A percentile compares a stretch with the other conserved stretches of the same genome.
phyloP scores from a whole-genome alignment of 345 rosid genomes.

The Erysimum cheiranthoides region DNA sequence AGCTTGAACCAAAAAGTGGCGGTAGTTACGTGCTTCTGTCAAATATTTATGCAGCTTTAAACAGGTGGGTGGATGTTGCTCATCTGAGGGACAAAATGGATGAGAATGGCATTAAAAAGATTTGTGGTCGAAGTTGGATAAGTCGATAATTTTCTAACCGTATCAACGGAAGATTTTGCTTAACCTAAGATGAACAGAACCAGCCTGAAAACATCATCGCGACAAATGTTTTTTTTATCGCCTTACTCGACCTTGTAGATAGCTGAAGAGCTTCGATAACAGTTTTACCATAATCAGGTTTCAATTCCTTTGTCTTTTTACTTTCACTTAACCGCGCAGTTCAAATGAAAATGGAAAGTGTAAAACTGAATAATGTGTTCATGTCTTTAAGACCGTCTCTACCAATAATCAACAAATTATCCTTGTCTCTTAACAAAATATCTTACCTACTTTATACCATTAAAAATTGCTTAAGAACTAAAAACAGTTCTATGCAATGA shows the following conservation, averaged over 20 bases:
- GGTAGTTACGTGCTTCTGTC: constrained; percentile 75
- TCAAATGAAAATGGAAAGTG: constrained; percentile 6
- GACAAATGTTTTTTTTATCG: background rate
- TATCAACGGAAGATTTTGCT: background rate
- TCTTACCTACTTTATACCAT: too few species aligned
- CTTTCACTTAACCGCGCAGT: background rate
- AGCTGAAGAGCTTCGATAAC: background rate
- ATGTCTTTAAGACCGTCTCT: constrained; percentile 5
- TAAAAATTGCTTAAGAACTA: too few species aligned
- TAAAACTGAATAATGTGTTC: background rate
- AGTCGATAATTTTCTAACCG: constrained; percentile 28
- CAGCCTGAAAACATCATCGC: background rate
- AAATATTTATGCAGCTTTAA: constrained; percentile 68
- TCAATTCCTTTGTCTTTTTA: too few species aligned
- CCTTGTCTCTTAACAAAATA: too few species aligned
- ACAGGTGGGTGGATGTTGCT: constrained; percentile 67
- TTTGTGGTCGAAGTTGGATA: constrained; percentile 65
- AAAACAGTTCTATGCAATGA: too few species aligned
- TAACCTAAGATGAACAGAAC: constrained; percentile 12
- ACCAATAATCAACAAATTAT: too few species aligned
- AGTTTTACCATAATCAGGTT: background rate
- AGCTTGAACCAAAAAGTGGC: constrained; percentile 67
- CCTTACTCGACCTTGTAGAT: background rate
- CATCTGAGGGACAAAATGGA: constrained; percentile 63
- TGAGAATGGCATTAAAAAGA: constrained; percentile 62